phyloP scores from a whole-genome alignment of 139 green algal species.

The Ostreobium quekettii region DNA sequence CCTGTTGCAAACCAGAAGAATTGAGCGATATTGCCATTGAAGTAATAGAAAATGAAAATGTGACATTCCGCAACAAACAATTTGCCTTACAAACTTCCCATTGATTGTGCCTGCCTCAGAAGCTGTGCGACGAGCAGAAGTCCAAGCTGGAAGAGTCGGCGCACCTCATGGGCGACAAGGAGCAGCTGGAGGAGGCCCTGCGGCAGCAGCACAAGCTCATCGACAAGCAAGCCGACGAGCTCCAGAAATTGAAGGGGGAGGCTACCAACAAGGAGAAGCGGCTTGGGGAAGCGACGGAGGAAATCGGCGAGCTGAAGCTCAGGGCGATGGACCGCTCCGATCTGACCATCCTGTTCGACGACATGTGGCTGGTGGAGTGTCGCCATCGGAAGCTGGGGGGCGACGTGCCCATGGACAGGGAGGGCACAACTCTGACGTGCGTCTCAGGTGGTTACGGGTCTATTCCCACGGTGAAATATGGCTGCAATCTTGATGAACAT shows the following conservation, averaged over 20 bases:
- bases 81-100: too few relatives aligned
- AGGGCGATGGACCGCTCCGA: constrained; percentile 14
- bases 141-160: constrained; percentile 12
- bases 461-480: too few relatives aligned
- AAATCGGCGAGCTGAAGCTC: constrained; percentile 17
- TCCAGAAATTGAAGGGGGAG: constrained; percentile 13
- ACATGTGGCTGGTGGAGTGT: constrained; percentile 19
- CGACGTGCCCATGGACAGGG: constrained; percentile 14
- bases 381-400: constrained; percentile 7
- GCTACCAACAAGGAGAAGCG: neutral
- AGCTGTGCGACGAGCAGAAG: neutral
- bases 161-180: constrained; percentile 21
- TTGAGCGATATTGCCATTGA: too few relatives aligned
- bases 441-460: constrained; percentile 2
- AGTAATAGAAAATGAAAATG: too few relatives aligned
- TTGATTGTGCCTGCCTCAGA: too few relatives aligned
- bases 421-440: constrained; percentile 19
- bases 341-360: constrained; percentile 27
- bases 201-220: constrained; percentile 21
- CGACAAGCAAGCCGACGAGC: constrained; percentile 23
- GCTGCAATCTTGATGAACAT: too few relatives aligned
- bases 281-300: neutral
- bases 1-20: too few relatives aligned
- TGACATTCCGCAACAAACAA: too few relatives aligned
- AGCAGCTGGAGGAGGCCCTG: constrained; percentile 23